Evolutionary conservation across 2,329 filamentous ascomycete species (phyloP).

Genomic region (Cercospora nicotianae): DNA sequence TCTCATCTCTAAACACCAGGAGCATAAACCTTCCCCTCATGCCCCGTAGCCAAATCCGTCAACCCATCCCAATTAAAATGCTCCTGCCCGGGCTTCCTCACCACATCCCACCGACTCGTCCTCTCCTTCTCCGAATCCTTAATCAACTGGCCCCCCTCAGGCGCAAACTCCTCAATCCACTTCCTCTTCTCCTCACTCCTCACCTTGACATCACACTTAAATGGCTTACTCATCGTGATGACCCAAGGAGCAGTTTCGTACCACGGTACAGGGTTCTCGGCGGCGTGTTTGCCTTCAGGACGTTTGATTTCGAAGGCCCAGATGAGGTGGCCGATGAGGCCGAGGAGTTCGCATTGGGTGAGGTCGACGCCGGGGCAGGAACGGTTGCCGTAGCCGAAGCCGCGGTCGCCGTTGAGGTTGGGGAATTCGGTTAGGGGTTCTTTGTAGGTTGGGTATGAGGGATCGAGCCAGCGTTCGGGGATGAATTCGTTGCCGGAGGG

Average conservation of each 20-base stretch:
- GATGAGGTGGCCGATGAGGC: slow-evolving; percentile 35
- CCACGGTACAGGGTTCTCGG: slow-evolving; percentile 34
- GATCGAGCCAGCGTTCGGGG: slow-evolving; percentile 39
- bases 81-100: slow-evolving; percentile 24
- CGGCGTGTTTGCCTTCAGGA: slow-evolving; percentile 28
- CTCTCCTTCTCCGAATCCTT: slow-evolving; percentile 27
- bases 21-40: slow-evolving; percentile 17
- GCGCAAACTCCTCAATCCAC: slow-evolving; percentile 33
- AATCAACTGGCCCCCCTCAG: slow-evolving; percentile 31
- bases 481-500: slow-evolving; percentile 37
- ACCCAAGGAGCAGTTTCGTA: slow-evolving; percentile 39
- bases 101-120: slow-evolving; percentile 28
- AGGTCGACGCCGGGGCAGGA: slow-evolving; percentile 39
- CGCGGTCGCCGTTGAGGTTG: slow-evolving; percentile 36
- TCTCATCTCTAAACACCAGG: slow-evolving; percentile 12
- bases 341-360: slow-evolving; percentile 35
- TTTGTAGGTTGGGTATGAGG: slow-evolving; percentile 39
- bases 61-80: slow-evolving; percentile 30
- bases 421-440: slow-evolving; percentile 40
- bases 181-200: slow-evolving; percentile 35
- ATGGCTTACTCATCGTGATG: slow-evolving; percentile 40
- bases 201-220: slow-evolving; percentile 34
- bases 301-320: slow-evolving; percentile 38
- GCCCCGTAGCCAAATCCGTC: slow-evolving; percentile 26
- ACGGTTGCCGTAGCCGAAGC: slow-evolving; percentile 41